Evolutionary conservation across 2,329 filamentous ascomycete species (phyloP), one percentile per base, ranked within the genome.

Genomic region (Spiromastix sp.): DNA sequence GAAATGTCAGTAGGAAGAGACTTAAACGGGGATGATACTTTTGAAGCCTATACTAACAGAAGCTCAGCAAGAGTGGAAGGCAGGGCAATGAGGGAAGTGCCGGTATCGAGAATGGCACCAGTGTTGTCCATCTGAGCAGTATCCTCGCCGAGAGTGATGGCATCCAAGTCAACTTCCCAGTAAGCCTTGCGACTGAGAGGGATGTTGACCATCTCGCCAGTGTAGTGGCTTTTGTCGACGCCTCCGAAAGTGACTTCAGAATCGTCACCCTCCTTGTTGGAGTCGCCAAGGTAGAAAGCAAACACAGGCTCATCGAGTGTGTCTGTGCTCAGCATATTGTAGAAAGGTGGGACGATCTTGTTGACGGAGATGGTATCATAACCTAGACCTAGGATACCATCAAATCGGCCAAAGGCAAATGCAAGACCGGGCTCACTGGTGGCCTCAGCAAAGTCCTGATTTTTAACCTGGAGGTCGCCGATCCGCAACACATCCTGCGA

Each of bases 281-380:
- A 71, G 55, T 83, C 74, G 49, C 81, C 82, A 34, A 98, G 81
- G 70, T 96, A 98, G 72, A 98, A 98, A 48, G 87, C 81, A 57
- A 98, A 98, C 44, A 95, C 81, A 30, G 85, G 79, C 64, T 94
- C 81, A 54, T 98, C 91, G 40, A 98, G 66, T 34, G 94, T 73
- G 51, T 77, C 79, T 68, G 96, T 85, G 52, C 94, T 74, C 45
- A 96, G 57, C 82, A 96, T 84, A 63, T 84, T 84, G 74, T 96
- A 96, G 67, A 98, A 95, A 34, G 91, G 91, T 42, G 91, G 91
- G 31, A 86, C 77, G 40, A 98, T 93, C 55, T 76, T 70, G 71
- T 98, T 95, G 54, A 98, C 91, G n/a, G 87, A 87, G 63, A 98
- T 93, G 55, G 81, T 85, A 64, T 96, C 85, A 53, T 84, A 98